A percentile compares a stretch with the other conserved stretches of the same genome.
Evolutionary conservation across 371 early-diverging fungal genomes (phyloP).

Genomic region (Zychaea mexicana): DNA sequence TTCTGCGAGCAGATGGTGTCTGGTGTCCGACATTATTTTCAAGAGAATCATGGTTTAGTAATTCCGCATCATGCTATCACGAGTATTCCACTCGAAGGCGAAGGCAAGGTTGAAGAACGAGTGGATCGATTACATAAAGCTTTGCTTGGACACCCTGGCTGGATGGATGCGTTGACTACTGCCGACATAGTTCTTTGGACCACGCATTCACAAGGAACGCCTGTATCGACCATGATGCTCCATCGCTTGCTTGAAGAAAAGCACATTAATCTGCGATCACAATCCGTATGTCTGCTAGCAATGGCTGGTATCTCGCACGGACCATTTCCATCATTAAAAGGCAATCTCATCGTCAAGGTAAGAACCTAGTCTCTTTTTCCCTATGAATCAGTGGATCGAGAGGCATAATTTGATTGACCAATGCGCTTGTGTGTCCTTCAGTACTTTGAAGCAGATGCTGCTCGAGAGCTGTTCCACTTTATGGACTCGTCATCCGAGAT

Average conservation of each 20-base stretch:
- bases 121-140: conserved; percentile 75
- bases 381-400: too few relatives aligned
- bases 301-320: conserved; percentile 96
- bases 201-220: conserved; percentile 94
- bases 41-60: conserved; percentile 58
- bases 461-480: conserved; percentile 92
- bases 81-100: conserved; percentile 85
- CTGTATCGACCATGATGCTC: conserved; percentile 84
- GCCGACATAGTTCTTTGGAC: conserved; percentile 89
- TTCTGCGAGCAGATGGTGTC: conserved; percentile 88
- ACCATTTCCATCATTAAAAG: conserved; percentile 85
- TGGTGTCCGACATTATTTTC: conserved; percentile 64
- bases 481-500: conserved; percentile 77
- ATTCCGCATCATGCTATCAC: conserved; percentile 67
- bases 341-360: conserved; percentile 78
- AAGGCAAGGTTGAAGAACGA: conserved; percentile 87
- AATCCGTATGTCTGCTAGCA: conserved; percentile 78
- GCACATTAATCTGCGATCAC: conserved; percentile 66
- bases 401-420: too few relatives aligned
- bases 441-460: conserved; percentile 91
- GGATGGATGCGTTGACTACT: conserved; percentile 56
- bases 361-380: neutral
- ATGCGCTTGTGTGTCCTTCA: conserved; percentile 26
- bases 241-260: conserved; percentile 73
- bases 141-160: conserved; percentile 54